A percentile compares a stretch with the other conserved stretches of the same genome.
These are phyloP conservation scores for Trametes polyzona DNA, from an alignment of 1,284 basidiomycete genomes.

Conservation along the genomic window DNA sequence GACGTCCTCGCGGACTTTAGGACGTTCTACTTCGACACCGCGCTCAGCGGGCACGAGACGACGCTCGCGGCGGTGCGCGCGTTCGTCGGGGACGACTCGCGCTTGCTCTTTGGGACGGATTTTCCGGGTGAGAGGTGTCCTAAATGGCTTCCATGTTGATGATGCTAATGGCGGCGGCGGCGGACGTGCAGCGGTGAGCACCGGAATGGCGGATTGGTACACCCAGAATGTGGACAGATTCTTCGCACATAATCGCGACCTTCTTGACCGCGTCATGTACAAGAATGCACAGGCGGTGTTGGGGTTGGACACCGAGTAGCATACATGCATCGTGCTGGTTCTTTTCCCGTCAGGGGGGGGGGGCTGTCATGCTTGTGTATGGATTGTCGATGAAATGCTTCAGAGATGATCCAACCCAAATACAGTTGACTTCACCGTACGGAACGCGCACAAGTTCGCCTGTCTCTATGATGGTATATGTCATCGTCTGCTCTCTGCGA, in stretches of 20 bases:
- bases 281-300: conserved; percentile 56
- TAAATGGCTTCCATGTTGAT: background rate
- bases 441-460: no score
- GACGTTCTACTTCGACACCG: conserved; percentile 72
- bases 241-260: conserved; percentile 36
- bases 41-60: conserved; percentile 57
- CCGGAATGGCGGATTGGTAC: conserved; percentile 60
- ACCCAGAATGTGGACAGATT: conserved; percentile 52
- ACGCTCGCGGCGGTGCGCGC: conserved; percentile 53
- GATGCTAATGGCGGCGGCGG: background rate
- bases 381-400: no score
- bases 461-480: no score
- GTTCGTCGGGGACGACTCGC: conserved; percentile 48
- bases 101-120: conserved; percentile 68
- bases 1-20: conserved; percentile 69
- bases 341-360: no score
- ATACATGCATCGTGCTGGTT: no score
- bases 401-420: no score
- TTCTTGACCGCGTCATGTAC: conserved; percentile 25
- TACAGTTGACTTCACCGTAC: no score
- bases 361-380: no score
- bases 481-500: background rate
- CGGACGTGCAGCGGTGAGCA: conserved; percentile 55
- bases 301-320: no score
- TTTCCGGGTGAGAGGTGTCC: conserved; percentile 54